Evolutionary conservation across 176 grass and related monocot species (phyloP).

Genomic region (Thalia dealbata): DNA sequence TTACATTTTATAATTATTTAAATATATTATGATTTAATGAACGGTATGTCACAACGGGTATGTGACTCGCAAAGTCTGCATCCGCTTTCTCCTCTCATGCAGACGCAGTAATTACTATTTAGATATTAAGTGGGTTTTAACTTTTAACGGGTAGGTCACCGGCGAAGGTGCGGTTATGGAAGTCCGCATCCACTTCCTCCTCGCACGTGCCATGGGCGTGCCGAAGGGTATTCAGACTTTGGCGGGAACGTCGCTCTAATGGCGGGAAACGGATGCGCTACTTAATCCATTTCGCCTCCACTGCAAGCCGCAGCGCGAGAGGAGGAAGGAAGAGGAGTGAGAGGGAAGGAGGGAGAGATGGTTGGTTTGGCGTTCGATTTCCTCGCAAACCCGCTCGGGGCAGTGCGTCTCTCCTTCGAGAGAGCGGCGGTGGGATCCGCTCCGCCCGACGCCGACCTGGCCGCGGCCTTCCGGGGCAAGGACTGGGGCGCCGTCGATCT

Average conservation of each 20-base stretch:
- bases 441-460: conserved; percentile 36
- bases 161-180: not conserved
- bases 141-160: no score
- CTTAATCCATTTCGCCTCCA: not conserved
- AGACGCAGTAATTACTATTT: no score
- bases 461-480: conserved; percentile 59
- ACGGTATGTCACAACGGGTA: no score
- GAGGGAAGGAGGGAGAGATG: conserved; percentile 32
- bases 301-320: not conserved
- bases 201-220: not conserved
- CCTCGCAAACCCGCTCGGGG: conserved; percentile 66
- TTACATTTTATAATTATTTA: no score
- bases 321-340: not conserved
- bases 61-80: no score
- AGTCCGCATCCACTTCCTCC: not conserved
- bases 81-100: no score
- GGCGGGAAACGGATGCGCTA: not conserved
- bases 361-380: conserved; percentile 75
- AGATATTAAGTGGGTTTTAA: no score
- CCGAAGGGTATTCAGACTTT: not conserved
- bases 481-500: conserved; percentile 75
- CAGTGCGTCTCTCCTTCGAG: conserved; percentile 79
- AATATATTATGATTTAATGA: no score
- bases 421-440: conserved; percentile 41
- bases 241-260: not conserved